Evolutionary conservation across 768 basidiomycete species (phyloP), one percentile per base, ranked within the genome.

Genomic region (Calocera viscosa): DNA sequence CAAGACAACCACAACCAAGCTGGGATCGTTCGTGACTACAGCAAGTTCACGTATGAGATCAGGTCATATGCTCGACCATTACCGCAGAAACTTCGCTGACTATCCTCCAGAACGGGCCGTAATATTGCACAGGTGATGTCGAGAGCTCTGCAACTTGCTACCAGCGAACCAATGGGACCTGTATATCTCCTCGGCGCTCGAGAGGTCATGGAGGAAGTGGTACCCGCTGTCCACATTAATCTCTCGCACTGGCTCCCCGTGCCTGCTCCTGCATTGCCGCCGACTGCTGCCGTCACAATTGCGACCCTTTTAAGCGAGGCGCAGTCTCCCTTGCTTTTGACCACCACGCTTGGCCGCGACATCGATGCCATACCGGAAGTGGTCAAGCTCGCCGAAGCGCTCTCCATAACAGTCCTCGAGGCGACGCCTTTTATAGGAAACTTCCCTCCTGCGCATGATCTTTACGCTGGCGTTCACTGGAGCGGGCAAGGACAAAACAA

Each of bases 131-230:
- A 83, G 67, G 75, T 80, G 0, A 77, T 88, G 3, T 77, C 82
- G 43, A 79, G 88, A 28, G 82, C 85, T 0, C 72, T 89, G 64
- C 87, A 89, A 72, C 84, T 87, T 69, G 86, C 88, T 2, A 82
- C 75, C n/a, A 87, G 85, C 65, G 82, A 84, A 32, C 88, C 88
- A 0, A 84, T 82, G 72, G 87, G 88, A 0, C 88, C 88, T 0
- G 86, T 87, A 0, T 89, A 90, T 72, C 77, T 88, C 8, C 89
- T 86, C 85, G 86, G 82, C 14, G 80, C 86, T 17, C 80, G 88
- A n/a, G 88, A 89, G 72, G 80, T 81, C 0, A 84, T 84, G 79
- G 87, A 89, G 70, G 81, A 87, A 72, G 83, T 86, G 71, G 73
- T 88, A 0, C 78, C 82, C 24, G 68, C 76, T 2, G 69, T 74